phyloP scores from a whole-genome alignment of 441 rosid genomes.

The Euphorbia corollata region DNA sequence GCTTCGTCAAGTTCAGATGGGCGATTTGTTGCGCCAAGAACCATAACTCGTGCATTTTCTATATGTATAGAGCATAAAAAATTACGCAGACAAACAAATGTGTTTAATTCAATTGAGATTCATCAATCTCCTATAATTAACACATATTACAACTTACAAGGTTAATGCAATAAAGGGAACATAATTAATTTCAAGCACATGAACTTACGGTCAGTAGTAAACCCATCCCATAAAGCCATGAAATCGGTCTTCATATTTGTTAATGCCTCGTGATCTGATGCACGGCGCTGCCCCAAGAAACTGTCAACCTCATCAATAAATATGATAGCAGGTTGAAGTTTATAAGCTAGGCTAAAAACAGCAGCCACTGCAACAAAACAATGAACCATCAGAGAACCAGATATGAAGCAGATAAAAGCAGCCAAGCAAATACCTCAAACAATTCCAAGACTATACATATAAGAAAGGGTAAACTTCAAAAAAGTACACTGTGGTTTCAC shows the following conservation, averaged over 20 bases:
- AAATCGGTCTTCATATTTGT: constrained; percentile 96
- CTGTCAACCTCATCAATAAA: constrained; percentile 94
- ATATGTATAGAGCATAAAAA: constrained; percentile 3
- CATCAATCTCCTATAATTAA: not conserved
- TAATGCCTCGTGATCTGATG: constrained; percentile 83
- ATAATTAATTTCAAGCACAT: not conserved
- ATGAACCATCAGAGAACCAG: not conserved
- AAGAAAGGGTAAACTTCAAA: too few species aligned
- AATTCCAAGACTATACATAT: not conserved
- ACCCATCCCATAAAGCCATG: constrained; percentile 99
- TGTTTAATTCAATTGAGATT: not conserved
- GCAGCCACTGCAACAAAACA: constrained; percentile 68
- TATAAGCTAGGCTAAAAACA: constrained; percentile 87
- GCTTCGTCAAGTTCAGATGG: constrained; percentile 98
- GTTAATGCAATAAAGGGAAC: not conserved
- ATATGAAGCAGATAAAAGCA: not conserved
- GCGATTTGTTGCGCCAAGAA: constrained; percentile 96
- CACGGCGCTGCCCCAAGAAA: constrained; percentile 88
- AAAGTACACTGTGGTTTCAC: too few species aligned
- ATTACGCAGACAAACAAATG: not conserved
- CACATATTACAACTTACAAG: too few species aligned
- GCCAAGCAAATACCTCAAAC: not conserved
- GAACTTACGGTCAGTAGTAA: constrained; percentile 89
- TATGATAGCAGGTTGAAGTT: constrained; percentile 95
- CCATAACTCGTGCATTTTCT: constrained; percentile 93